Base-by-base conservation (phyloP, 2,329 filamentous ascomycete species). In the Aspergillus hiratsukae region DNA sequence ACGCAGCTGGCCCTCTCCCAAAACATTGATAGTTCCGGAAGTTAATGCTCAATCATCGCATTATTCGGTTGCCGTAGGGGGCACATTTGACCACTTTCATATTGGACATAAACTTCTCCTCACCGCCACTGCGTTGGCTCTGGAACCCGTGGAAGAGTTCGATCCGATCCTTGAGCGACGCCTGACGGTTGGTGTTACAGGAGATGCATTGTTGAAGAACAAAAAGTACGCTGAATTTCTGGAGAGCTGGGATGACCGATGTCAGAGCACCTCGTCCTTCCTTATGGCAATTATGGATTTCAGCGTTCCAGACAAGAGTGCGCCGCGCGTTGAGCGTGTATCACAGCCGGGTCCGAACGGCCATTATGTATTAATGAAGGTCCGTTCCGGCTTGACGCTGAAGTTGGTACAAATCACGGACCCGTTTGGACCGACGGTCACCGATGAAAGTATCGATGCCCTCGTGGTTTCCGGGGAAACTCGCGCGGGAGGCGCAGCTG, bases 1-100 rank as follows among this genome's bases (percentile, higher is more conserved):
- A 25, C 56, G 61, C 25, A 60, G 64, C 29, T 69, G 66, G 63
- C 55, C 57, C 11, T 49, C 64, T 8, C 58, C 64, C 3, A 53
- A 61, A 45, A 57, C 59, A 14, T 55, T 69, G 46, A 41, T 72
- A 50, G 50, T 50, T 49, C 57, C 67, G n/a, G 64, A 66, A 14
- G 55, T 64, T 35, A 49, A 56, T 27, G 35, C 49, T 23, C 54
- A 60, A 52, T 48, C 51, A 17, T 61, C 64, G 45, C 83, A 89
- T 70, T 75, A 79, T 57, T 81, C 84, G 14, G 88, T 95, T 51
- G 90, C 88, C 52, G 84, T 97, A 11, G 94, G 93, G 29, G 94
- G 94, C 9, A 99, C 94, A 0, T 99, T 97, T 75, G 94, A 99
- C 72, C 91, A 97, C 74, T 82, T 99, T 23, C 94, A 99, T 70